A percentile compares a stretch with the other conserved stretches of the same genome.
Evolutionary conservation across 306 rosid genomes (phyloP).

Genomic region (Vigna unguiculata): DNA sequence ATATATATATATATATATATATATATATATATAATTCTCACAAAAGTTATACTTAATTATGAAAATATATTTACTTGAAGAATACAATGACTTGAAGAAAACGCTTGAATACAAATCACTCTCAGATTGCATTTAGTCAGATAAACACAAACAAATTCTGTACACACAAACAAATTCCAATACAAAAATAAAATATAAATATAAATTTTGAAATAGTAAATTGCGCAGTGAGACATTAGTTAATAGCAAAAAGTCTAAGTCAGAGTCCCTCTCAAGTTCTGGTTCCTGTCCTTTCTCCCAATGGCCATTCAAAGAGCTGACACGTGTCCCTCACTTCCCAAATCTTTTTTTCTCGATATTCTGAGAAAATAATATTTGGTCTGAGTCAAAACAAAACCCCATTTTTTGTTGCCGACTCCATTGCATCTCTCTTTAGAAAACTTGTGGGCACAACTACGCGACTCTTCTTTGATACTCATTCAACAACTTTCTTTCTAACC

Average conservation of each 20-base stretch:
- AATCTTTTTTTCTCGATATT: no score
- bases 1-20: no score
- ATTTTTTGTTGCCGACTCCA: constrained; percentile 66
- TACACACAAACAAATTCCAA: no score
- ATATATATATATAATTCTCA: neutral
- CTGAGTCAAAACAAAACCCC: constrained; percentile 59
- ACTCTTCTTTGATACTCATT: constrained; percentile 47
- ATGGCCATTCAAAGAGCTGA: neutral
- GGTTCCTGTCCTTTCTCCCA: constrained; percentile 3
- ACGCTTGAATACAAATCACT: no score
- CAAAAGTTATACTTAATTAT: neutral
- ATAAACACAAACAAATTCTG: no score
- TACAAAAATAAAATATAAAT: no score
- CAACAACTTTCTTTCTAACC: constrained; percentile 5
- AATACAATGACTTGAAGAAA: neutral
- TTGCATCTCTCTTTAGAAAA: constrained; percentile 47
- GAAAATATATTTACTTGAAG: no score
- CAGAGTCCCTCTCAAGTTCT: neutral
- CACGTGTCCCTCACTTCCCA: constrained; percentile 56
- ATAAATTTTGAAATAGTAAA: neutral
- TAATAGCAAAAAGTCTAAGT: constrained; percentile 6
- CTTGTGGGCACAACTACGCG: constrained; percentile 32
- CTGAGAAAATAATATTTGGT: constrained; percentile 47
- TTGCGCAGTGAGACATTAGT: neutral
- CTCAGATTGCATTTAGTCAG: no score